A percentile compares a stretch with the other conserved stretches of the same genome.
phyloP scores from a whole-genome alignment of 2,329 filamentous ascomycete genomes.

The Whalleya microplaca region DNA sequence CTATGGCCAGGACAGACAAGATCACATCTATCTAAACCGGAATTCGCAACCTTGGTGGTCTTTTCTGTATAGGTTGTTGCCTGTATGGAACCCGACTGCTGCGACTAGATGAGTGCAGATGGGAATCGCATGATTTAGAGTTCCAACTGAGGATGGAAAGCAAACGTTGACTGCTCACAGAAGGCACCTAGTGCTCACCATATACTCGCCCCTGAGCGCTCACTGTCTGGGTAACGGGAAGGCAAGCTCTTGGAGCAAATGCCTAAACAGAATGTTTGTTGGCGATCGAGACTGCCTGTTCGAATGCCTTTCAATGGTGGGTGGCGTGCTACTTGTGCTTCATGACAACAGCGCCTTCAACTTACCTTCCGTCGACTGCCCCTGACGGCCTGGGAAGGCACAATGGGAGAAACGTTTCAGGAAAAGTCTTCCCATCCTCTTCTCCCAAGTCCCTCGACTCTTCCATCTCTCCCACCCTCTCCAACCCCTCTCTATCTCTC shows the following conservation, averaged over 20 bases:
- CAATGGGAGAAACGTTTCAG: slow-evolving; percentile 18
- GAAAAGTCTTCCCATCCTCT: slow-evolving; percentile 12
- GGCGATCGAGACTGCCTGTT: slow-evolving; percentile 9
- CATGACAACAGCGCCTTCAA: slow-evolving; percentile 10
- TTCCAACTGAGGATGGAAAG: not conserved
- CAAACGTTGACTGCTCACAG: not conserved
- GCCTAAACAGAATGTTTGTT: not conserved
- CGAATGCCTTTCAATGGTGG: slow-evolving; percentile 10
- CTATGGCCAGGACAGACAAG: not conserved
- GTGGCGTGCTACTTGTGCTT: slow-evolving; percentile 4
- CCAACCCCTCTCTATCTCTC: slow-evolving; percentile 12
- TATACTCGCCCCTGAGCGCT: not conserved
- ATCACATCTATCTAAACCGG: not conserved
- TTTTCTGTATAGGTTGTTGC: too few species aligned
- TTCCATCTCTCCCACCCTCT: slow-evolving; percentile 14
- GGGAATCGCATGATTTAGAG: not conserved
- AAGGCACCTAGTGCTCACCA: not conserved
- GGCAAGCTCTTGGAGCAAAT: not conserved
- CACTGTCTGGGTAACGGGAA: not conserved
- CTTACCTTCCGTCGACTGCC: not conserved
- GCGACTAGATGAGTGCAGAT: not conserved
- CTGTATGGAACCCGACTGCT: not conserved
- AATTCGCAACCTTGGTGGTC: too few species aligned
- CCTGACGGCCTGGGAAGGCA: slow-evolving; percentile 12
- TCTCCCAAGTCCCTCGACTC: slow-evolving; percentile 10